A percentile compares a stretch with the other conserved stretches of the same genome.
phyloP scores from a whole-genome alignment of 1,284 basidiomycete species.

The Apiotrichum sp. region DNA sequence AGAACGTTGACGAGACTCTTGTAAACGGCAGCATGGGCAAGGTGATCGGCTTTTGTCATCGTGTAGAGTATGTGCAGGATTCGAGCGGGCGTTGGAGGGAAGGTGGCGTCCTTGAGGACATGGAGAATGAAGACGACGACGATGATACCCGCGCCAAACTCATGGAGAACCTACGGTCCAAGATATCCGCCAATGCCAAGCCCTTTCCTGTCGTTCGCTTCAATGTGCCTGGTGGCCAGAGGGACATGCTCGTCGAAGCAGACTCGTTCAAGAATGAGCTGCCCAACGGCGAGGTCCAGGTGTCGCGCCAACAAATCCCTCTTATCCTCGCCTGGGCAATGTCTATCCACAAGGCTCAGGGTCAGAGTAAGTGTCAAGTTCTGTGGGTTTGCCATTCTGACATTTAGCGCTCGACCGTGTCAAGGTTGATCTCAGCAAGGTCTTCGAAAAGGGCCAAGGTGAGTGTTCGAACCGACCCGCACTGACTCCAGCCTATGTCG shows the following conservation, averaged over 20 bases:
- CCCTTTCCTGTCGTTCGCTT: conserved; percentile 73
- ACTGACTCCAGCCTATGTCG: conserved; percentile 72
- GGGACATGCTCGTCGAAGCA: conserved; percentile 58
- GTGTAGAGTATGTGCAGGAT: conserved; percentile 26
- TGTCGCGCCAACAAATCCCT: conserved; percentile 65
- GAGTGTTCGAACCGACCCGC: not conserved
- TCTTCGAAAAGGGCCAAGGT: conserved; percentile 72
- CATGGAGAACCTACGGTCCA: conserved; percentile 33
- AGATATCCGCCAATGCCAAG: conserved; percentile 27
- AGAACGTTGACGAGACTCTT: conserved; percentile 65
- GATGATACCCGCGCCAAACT: conserved; percentile 38
- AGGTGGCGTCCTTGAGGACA: conserved; percentile 15
- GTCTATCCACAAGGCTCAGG: conserved; percentile 93
- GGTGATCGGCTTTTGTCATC: conserved; percentile 59
- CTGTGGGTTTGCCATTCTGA: too few species aligned
- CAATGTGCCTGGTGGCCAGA: conserved; percentile 53
- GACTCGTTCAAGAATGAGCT: conserved; percentile 81
- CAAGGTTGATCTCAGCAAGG: conserved; percentile 49
- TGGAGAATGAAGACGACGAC: conserved; percentile 28
- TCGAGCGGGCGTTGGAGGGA: conserved; percentile 25
- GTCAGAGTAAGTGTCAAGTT: conserved; percentile 55
- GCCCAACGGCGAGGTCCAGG: conserved; percentile 73
- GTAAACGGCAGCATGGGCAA: conserved; percentile 79
- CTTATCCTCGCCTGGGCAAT: conserved; percentile 87
- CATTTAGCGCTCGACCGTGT: conserved; percentile 40